phyloP scores from a whole-genome alignment of 257 asterid species.

The Craterostigma plantagineum region DNA sequence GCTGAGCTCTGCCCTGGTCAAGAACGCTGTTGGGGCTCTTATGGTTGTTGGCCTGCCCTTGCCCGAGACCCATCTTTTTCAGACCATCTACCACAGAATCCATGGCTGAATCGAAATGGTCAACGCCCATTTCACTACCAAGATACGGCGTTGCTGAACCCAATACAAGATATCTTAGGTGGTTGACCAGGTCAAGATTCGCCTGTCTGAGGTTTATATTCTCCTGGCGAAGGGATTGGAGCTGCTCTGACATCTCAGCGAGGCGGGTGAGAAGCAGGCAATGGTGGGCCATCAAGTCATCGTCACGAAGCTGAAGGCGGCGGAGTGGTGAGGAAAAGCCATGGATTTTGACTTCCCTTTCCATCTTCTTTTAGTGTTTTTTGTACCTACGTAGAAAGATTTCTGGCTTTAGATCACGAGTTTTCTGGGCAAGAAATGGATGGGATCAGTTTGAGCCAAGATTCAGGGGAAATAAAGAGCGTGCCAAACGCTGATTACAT shows the following conservation, averaged over 20 bases:
- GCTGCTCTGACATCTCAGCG: conserved; percentile 29
- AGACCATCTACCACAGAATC: too few species aligned
- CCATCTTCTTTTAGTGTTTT: conserved; percentile 12
- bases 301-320: conserved; percentile 27
- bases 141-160: conserved; percentile 8
- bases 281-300: conserved; percentile 37
- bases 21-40: conserved; percentile 24
- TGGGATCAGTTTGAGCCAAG: too few species aligned
- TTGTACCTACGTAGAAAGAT: too few species aligned
- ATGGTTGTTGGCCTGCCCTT: too few species aligned
- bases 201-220: conserved; percentile 39
- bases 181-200: conserved; percentile 31
- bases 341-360: conserved; percentile 18
- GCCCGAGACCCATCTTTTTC: conserved; percentile 14
- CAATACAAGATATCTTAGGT: conserved; percentile 7
- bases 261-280: conserved; percentile 24
- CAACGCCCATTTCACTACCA: neutral
- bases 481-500: too few species aligned
- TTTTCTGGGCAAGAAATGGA: too few species aligned
- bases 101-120: too few species aligned
- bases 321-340: conserved; percentile 14
- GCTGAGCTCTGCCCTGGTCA: conserved; percentile 16
- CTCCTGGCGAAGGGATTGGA: conserved; percentile 53
- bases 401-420: too few species aligned
- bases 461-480: too few species aligned